Evolutionary conservation across 2,329 filamentous ascomycete genomes (phyloP).

Genomic region (Furcasterigmium furcatum): DNA sequence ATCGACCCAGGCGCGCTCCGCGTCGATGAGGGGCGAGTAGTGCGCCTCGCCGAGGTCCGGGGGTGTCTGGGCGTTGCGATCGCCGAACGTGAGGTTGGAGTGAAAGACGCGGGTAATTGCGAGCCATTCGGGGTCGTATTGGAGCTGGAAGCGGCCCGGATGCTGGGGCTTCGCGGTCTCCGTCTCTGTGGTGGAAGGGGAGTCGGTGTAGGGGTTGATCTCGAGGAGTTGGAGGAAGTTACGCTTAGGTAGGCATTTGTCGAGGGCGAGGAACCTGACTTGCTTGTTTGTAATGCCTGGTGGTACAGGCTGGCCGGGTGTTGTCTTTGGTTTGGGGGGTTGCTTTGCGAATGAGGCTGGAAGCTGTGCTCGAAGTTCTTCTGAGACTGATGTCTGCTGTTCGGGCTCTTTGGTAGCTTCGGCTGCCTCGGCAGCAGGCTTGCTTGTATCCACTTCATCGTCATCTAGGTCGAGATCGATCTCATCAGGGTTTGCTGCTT

Average conservation of each 20-base stretch:
- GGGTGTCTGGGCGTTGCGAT: conserved; percentile 49
- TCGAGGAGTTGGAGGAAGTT: conserved; percentile 80
- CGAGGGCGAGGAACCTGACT: conserved; percentile 83
- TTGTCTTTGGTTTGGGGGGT: conserved; percentile 27
- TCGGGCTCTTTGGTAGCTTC: conserved; percentile 5
- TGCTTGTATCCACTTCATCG: conserved; percentile 28
- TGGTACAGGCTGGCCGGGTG: conserved; percentile 63
- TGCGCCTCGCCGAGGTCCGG: conserved; percentile 63
- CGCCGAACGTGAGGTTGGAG: conserved; percentile 59
- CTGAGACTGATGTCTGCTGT: conserved; percentile 41
- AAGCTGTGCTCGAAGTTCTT: conserved; percentile 68
- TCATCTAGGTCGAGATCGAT: conserved; percentile 67
- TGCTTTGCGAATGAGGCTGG: conserved; percentile 68
- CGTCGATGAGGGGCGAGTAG: conserved; percentile 66
- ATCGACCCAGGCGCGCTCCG: conserved; percentile 76
- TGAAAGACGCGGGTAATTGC: conserved; percentile 86
- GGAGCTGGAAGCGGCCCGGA: conserved; percentile 53
- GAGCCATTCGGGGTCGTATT: conserved; percentile 94
- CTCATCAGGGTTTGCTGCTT: conserved; percentile 58
- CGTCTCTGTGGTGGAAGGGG: not conserved
- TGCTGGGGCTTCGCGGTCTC: conserved; percentile 10
- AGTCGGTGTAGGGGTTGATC: conserved; percentile 38
- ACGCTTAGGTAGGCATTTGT: conserved; percentile 80
- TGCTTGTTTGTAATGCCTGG: conserved; percentile 70
- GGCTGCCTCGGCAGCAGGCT: conserved; percentile 13